phyloP scores from a whole-genome alignment of 345 rosid species.

The Lepidium didymum region DNA sequence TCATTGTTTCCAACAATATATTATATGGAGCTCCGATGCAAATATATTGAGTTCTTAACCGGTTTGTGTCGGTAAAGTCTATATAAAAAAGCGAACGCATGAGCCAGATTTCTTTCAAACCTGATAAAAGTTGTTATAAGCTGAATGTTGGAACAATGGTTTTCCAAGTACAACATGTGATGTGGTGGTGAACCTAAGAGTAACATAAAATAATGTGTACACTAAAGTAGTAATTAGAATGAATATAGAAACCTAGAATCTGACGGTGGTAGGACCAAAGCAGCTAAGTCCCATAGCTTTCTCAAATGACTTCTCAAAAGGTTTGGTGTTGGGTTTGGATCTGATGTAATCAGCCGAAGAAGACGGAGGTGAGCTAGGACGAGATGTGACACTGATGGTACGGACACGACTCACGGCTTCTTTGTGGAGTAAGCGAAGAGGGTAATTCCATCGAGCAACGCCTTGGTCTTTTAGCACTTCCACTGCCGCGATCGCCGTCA shows the following conservation, averaged over 20 bases:
- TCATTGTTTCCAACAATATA: too few species aligned
- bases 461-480: slow-evolving; percentile 76
- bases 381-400: slow-evolving; percentile 13
- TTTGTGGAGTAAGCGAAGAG: slow-evolving; percentile 39
- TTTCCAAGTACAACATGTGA: not conserved
- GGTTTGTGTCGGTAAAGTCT: not conserved
- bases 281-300: slow-evolving; percentile 38
- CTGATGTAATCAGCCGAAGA: slow-evolving; percentile 12
- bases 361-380: slow-evolving; percentile 13
- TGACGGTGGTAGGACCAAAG: slow-evolving; percentile 42
- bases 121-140: not conserved
- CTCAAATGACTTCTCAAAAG: slow-evolving; percentile 28
- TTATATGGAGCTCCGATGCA: too few species aligned
- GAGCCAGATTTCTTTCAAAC: not conserved
- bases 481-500: slow-evolving; percentile 51
- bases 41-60: too few species aligned
- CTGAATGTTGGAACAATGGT: not conserved
- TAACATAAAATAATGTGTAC: not conserved
- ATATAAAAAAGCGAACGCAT: not conserved
- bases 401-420: slow-evolving; percentile 35
- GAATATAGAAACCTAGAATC: slow-evolving; percentile 15
- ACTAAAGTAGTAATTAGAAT: not conserved
- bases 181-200: not conserved
- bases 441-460: slow-evolving; percentile 56
- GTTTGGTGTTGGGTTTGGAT: slow-evolving; percentile 13